Conservation (phyloP, 352 stramenopile genomes). For the Phytophthora palmivora region DNA sequence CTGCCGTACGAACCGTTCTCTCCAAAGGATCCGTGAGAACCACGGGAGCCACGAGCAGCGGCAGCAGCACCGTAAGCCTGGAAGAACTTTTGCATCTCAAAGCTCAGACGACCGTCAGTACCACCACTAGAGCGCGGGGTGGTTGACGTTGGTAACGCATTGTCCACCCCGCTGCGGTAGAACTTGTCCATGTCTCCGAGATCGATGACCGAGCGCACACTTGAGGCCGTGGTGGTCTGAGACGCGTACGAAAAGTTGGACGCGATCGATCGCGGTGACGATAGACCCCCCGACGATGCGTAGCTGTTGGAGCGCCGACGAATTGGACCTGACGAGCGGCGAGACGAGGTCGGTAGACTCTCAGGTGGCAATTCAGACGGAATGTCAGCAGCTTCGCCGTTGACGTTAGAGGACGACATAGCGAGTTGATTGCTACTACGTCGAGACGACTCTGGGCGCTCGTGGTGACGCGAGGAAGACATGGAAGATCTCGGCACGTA, state of each 20-base stretch:
- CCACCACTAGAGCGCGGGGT: conserved; percentile 46
- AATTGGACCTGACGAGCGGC: conserved; percentile 30
- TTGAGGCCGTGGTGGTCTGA: conserved; percentile 72
- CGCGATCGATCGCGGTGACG: conserved; percentile 68
- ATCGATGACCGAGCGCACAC: conserved; percentile 71
- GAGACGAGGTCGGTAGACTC: conserved; percentile 19
- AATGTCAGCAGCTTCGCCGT: conserved; percentile 25
- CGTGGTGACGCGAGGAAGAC: conserved; percentile 46
- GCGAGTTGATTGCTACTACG: conserved; percentile 32
- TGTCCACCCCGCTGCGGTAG: conserved; percentile 55
- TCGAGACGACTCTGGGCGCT: conserved; percentile 27
- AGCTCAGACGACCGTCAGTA: conserved; percentile 53
- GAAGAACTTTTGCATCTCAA: conserved; percentile 80
- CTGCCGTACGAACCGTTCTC: conserved; percentile 56
- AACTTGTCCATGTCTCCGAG: conserved; percentile 85
- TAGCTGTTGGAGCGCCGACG: conserved; percentile 70
- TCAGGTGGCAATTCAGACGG: conserved; percentile 26
- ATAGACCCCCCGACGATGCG: conserved; percentile 58
- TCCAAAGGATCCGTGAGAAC: conserved; percentile 39
- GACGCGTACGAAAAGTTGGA: conserved; percentile 85
- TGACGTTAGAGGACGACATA: conserved; percentile 21
- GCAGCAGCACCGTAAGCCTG: conserved; percentile 57
- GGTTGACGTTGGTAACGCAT: conserved; percentile 31
- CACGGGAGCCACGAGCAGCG: conserved; percentile 32
- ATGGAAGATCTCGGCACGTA: conserved; percentile 60